Evolutionary conservation across 805 yeast species (phyloP), one percentile per base, ranked within the genome.

Genomic region (Sungouiozyma ichnusensis): DNA sequence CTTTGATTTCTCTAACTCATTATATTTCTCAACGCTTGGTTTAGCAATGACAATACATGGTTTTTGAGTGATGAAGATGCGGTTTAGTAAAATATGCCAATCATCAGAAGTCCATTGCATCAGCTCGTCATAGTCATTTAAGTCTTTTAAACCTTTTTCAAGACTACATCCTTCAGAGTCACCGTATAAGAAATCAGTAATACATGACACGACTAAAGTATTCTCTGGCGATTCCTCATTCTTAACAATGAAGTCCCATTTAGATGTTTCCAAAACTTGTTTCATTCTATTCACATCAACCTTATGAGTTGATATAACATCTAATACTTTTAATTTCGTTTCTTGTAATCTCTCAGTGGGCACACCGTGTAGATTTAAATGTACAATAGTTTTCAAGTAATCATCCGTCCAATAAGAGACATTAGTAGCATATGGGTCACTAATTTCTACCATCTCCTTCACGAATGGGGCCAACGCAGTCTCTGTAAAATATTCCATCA

Each of bases 141-240:
- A 62, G 39, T 72, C 69, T 45, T 73, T 71, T 18, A 76, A 49
- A 71, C 81, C 74, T n/a, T 61, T 58, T 2, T 65, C 61, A 44
- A 90, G 65, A 41, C 78, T 77, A 5, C 72, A 59, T 2, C 84
- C 84, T 43, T 76, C 77, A 2, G 60, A 51, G 37, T 76, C 67
- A 38, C 96, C 95, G 55, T 90, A 92, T 8, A 86, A 55, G 59
- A 86, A 90, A 52, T 85, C 94, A 33, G 71, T 70, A 40, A 86
- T 81, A 6, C 87, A 86, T 45, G 79, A 68, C 36, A 73, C 74
- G 0, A 86, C 72, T 41, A 87, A 66, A 4, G 69, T 65, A 19
- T 73, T 48, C 40, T 59, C 73, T 3, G 88, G 72, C 17, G 76
- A 73, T 45, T 74, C 77, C 60, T 84, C 94, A 32, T 80, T 68